Conservation (phyloP, 2,329 filamentous ascomycete species). For the Calonectria pauciramosa region DNA sequence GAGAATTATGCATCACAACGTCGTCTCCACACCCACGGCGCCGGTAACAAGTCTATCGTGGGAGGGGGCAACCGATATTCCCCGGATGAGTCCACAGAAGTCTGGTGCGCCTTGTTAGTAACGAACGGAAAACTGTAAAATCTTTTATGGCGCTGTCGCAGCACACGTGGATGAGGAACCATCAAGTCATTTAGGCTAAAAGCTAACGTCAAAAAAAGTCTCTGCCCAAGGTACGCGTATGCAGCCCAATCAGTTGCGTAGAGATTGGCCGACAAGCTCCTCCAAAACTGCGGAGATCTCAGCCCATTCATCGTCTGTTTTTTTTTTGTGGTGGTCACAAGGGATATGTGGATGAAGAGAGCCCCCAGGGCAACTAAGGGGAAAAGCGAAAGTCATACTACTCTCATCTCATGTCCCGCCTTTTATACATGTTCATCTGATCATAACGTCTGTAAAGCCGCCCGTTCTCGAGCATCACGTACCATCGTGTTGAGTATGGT, state of each 20-base stretch:
- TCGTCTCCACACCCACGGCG: not conserved
- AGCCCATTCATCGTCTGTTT: not conserved
- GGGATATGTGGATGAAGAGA: not conserved
- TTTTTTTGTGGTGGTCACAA: not conserved
- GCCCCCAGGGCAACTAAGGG: not conserved
- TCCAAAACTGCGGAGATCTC: not conserved
- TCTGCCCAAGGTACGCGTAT: not conserved
- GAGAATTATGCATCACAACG: not conserved
- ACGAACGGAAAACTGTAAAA: not conserved
- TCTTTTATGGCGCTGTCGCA: not conserved
- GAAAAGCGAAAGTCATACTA: not conserved
- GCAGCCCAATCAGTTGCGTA: not conserved
- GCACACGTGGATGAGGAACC: not conserved
- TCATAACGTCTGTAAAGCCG: not conserved
- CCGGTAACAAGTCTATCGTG: not conserved
- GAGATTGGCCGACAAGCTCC: not conserved
- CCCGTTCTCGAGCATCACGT: not conserved
- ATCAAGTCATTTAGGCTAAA: conserved; percentile 2
- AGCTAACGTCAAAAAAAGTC: not conserved
- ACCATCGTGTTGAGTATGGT: not conserved
- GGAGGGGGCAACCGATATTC: not conserved
- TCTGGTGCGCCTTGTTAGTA: not conserved
- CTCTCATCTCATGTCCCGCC: not conserved
- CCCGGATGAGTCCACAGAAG: not conserved
- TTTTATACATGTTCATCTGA: not conserved